These are phyloP conservation scores for Arthrobotrys sphaeroides DNA, from an alignment of 2,329 filamentous ascomycete species.

Conservation along the genomic window DNA sequence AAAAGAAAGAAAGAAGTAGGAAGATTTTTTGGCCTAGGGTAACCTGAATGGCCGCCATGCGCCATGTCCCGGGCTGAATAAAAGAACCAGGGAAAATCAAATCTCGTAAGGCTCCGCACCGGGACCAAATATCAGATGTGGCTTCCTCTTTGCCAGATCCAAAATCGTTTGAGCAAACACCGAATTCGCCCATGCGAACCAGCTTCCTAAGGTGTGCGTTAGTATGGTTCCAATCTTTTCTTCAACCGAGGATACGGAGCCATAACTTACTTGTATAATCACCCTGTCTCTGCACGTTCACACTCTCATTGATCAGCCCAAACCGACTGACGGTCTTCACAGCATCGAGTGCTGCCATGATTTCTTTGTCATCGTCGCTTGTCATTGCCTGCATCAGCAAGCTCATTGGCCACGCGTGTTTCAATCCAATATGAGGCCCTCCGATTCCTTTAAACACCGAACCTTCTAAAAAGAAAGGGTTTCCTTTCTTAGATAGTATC, in stretches of 20 bases:
- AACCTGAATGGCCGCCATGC: background rate
- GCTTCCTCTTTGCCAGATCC: constrained; percentile 87
- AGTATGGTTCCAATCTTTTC: constrained; percentile 13
- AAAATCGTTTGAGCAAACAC: constrained; percentile 93
- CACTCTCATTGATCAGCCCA: constrained; percentile 89
- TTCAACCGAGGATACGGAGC: background rate
- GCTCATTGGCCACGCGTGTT: constrained; percentile 97
- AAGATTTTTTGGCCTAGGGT: background rate
- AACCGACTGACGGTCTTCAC: constrained; percentile 80
- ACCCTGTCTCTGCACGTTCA: constrained; percentile 77
- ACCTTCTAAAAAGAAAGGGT: constrained; percentile 88
- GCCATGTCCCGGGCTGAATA: background rate
- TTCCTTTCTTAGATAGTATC: constrained; percentile 77
- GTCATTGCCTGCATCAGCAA: constrained; percentile 91
- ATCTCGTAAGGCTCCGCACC: constrained; percentile 70
- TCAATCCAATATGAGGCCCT: constrained; percentile 79
- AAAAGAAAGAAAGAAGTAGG: background rate
- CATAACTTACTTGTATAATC: constrained; percentile 76
- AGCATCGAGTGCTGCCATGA: constrained; percentile 73
- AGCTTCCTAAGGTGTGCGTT: constrained; percentile 68
- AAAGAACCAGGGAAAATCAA: background rate
- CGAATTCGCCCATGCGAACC: constrained; percentile 98
- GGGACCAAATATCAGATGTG: constrained; percentile 81
- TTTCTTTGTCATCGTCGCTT: constrained; percentile 82
- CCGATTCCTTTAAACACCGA: constrained; percentile 85